phyloP scores from a whole-genome alignment of 306 rosid species.

The Medicago ruthenica region DNA sequence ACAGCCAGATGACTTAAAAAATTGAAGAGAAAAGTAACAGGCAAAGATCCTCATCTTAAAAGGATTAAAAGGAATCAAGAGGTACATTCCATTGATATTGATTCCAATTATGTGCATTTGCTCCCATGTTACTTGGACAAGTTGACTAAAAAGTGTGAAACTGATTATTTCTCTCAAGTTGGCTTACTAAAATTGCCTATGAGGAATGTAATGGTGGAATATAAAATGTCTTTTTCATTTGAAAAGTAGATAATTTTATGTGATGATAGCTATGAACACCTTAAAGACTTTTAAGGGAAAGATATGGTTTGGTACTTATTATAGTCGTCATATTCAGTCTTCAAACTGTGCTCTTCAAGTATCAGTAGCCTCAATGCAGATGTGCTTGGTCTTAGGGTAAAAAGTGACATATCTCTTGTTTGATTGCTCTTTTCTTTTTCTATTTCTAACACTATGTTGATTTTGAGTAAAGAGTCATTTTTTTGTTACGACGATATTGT shows the following conservation, averaged over 20 bases:
- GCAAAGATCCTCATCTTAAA: background rate
- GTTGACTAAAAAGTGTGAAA: constrained; percentile 45
- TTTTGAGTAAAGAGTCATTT: background rate
- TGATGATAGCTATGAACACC: constrained; percentile 41
- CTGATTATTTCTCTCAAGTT: constrained; percentile 27
- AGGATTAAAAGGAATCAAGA: background rate
- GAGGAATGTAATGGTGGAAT: constrained; percentile 39
- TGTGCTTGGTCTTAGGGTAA: constrained; percentile 15
- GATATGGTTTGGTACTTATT: constrained; percentile 36
- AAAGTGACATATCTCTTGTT: constrained; percentile 23
- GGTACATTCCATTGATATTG: constrained; percentile 30
- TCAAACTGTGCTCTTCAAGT: constrained; percentile 35
- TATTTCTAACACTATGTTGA: background rate
- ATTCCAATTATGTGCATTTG: constrained; percentile 24
- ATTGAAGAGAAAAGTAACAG: background rate
- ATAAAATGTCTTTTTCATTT: constrained; percentile 43
- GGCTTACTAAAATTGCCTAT: constrained; percentile 16
- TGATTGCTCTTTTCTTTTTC: constrained; percentile 2
- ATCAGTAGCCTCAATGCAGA: constrained; percentile 37
- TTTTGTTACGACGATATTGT: too few species aligned
- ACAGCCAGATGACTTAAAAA: background rate
- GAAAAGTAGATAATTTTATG: constrained; percentile 34
- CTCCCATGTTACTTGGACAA: constrained; percentile 50
- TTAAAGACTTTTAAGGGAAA: constrained; percentile 4
- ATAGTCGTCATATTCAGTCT: constrained; percentile 38